A percentile compares a stretch with the other conserved stretches of the same genome.
Conservation (phyloP, 2,329 filamentous ascomycete genomes). For the Fusarium setosum region DNA sequence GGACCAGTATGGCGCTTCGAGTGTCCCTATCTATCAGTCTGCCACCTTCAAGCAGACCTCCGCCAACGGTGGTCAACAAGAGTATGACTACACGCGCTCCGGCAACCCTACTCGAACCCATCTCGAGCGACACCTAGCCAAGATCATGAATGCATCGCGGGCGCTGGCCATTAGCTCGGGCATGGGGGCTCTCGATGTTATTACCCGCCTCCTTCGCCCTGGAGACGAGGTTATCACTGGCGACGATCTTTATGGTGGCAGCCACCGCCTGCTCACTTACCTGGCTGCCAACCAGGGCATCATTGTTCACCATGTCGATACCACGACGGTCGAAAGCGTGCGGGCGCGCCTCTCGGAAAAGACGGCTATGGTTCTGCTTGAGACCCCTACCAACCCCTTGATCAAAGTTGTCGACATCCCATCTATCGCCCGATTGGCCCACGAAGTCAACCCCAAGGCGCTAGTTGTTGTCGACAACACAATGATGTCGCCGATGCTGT, state of each 20-base stretch:
- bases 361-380: slow-evolving; percentile 94
- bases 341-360: slow-evolving; percentile 76
- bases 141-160: slow-evolving; percentile 97
- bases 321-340: slow-evolving; percentile 81
- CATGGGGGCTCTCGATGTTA: slow-evolving; percentile 97
- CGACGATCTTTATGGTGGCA: slow-evolving; percentile 96
- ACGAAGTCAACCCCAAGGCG: slow-evolving; percentile 80
- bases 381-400: slow-evolving; percentile 96
- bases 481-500: slow-evolving; percentile 96
- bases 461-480: slow-evolving; percentile 97
- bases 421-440: slow-evolving; percentile 79
- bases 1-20: slow-evolving; percentile 97
- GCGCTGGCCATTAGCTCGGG: slow-evolving; percentile 94
- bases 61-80: slow-evolving; percentile 79
- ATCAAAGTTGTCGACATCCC: slow-evolving; percentile 98
- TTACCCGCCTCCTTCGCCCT: slow-evolving; percentile 87
- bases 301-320: slow-evolving; percentile 95
- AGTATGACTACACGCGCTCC: slow-evolving; percentile 98
- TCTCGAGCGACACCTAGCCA: slow-evolving; percentile 94
- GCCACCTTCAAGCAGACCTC: slow-evolving; percentile 97
- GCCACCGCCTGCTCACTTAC: slow-evolving; percentile 92
- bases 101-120: slow-evolving; percentile 97
- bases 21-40: slow-evolving; percentile 97
- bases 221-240: slow-evolving; percentile 98
- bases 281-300: slow-evolving; percentile 91